Evolutionary conservation across 2,329 filamentous ascomycete genomes (phyloP).

Genomic region (Hypomyces perniciosus): DNA sequence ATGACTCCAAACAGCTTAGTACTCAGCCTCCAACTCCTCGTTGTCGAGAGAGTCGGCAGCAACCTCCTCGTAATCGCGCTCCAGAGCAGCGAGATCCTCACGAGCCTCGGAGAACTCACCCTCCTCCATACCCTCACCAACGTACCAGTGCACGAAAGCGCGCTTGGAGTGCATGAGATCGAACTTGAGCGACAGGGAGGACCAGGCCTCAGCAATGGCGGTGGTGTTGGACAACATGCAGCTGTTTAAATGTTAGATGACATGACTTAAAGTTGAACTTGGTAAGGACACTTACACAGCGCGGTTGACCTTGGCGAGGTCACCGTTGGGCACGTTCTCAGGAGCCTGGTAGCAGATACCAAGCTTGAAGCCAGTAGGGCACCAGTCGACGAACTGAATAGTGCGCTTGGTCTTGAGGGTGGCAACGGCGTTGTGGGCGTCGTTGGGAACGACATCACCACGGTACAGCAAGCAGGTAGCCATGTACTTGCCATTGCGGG

Average conservation of each 20-base stretch:
- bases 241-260: slow-evolving; percentile 35
- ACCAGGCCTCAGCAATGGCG: slow-evolving; percentile 97
- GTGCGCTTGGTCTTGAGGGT: slow-evolving; percentile 99
- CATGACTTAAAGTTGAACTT: not conserved
- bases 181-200: slow-evolving; percentile 93
- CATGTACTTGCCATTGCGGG: slow-evolving; percentile 99
- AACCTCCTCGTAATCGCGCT: slow-evolving; percentile 98
- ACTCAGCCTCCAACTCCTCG: slow-evolving; percentile 85
- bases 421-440: slow-evolving; percentile 85
- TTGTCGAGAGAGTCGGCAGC: slow-evolving; percentile 88
- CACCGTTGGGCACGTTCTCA: slow-evolving; percentile 91
- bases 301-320: slow-evolving; percentile 95
- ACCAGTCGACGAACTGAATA: slow-evolving; percentile 99
- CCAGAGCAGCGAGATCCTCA: slow-evolving; percentile 94
- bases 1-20: slow-evolving; percentile 49
- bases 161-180: slow-evolving; percentile 99
- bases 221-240: slow-evolving; percentile 99
- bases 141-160: slow-evolving; percentile 99
- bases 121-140: slow-evolving; percentile 99
- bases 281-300: slow-evolving; percentile 68
- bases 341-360: slow-evolving; percentile 99
- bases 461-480: slow-evolving; percentile 97
- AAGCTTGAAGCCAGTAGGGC: slow-evolving; percentile 99
- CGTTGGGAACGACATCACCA: slow-evolving; percentile 95
- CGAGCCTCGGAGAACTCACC: slow-evolving; percentile 99